Evolutionary conservation across 768 basidiomycete genomes (phyloP).

Genomic region (Auriscalpium microsporum): DNA sequence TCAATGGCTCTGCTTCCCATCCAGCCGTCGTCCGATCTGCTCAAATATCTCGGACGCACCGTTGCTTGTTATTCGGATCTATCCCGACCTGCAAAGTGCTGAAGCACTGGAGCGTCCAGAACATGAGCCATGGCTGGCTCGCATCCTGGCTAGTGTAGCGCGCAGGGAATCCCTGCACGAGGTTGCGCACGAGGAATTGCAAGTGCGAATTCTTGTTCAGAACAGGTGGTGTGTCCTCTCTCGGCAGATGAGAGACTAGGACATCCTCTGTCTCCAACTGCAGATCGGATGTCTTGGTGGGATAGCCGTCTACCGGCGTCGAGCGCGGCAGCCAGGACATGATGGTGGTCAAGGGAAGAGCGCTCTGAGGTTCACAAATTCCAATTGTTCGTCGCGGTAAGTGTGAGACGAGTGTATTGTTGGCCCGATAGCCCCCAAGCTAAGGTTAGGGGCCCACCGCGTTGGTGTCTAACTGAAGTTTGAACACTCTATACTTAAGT

Average conservation of each 20-base stretch:
- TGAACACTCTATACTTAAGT: no score
- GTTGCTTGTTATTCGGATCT: slow-evolving; percentile 69
- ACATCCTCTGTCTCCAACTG: slow-evolving; percentile 63
- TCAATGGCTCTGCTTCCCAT: slow-evolving; percentile 52
- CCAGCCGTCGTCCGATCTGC: slow-evolving; percentile 2
- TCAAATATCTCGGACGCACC: slow-evolving; percentile 34
- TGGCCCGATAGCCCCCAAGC: no score
- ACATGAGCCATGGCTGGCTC: slow-evolving; percentile 90
- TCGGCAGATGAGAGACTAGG: slow-evolving; percentile 47
- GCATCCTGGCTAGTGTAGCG: slow-evolving; percentile 84
- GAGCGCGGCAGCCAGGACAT: slow-evolving; percentile 16
- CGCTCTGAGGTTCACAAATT: neutral
- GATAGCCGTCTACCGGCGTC: slow-evolving; percentile 48
- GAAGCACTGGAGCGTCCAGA: slow-evolving; percentile 86
- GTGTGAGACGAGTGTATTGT: no score
- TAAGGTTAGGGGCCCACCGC: no score
- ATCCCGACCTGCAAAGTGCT: slow-evolving; percentile 68
- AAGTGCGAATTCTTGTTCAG: slow-evolving; percentile 63
- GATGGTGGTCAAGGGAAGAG: neutral
- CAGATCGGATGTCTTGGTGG: slow-evolving; percentile 50
- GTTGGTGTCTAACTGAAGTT: no score
- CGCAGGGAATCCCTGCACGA: slow-evolving; percentile 72
- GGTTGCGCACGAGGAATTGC: slow-evolving; percentile 63
- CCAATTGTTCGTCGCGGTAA: neutral
- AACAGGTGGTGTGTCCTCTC: slow-evolving; percentile 22